These are phyloP conservation scores for Vicia villosa DNA, from an alignment of 306 rosid species.

Conservation along the genomic window DNA sequence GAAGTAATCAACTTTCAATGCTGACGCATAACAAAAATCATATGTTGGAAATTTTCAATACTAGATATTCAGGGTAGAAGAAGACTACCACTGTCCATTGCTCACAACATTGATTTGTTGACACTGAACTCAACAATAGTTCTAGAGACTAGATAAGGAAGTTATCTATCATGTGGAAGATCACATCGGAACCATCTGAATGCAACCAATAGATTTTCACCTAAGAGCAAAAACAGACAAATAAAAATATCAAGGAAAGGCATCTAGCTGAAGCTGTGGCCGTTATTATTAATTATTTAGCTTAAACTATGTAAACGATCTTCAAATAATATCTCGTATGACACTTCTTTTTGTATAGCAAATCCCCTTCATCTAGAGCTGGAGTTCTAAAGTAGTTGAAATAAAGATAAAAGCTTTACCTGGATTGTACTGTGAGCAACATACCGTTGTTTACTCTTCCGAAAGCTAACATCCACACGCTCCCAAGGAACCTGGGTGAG, in stretches of 20 bases:
- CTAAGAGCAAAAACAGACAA: conserved; percentile 49
- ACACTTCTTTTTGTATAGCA: not conserved
- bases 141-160: conserved; percentile 68
- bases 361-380: not conserved
- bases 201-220: conserved; percentile 89
- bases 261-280: conserved; percentile 17
- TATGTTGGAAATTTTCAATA: conserved; percentile 7
- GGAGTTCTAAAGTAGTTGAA: conserved; percentile 7
- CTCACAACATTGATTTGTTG: conserved; percentile 35
- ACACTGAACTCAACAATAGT: conserved; percentile 12
- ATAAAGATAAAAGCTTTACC: conserved; percentile 49
- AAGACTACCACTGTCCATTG: conserved; percentile 34
- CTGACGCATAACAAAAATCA: conserved; percentile 39
- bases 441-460: conserved; percentile 71
- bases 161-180: conserved; percentile 84
- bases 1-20: conserved; percentile 24
- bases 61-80: conserved; percentile 29
- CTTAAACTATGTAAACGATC: conserved; percentile 1
- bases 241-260: conserved; percentile 15
- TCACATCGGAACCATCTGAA: conserved; percentile 96
- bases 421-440: conserved; percentile 96
- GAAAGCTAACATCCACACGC: conserved; percentile 96
- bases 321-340: conserved; percentile 16
- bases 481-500: conserved; percentile 89
- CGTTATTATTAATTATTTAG: conserved; percentile 8